Percentiles rank a stretch among this genome's conserved stretches.
Conservation (phyloP, 2,329 filamentous ascomycete species). For the Fusarium secorum region DNA sequence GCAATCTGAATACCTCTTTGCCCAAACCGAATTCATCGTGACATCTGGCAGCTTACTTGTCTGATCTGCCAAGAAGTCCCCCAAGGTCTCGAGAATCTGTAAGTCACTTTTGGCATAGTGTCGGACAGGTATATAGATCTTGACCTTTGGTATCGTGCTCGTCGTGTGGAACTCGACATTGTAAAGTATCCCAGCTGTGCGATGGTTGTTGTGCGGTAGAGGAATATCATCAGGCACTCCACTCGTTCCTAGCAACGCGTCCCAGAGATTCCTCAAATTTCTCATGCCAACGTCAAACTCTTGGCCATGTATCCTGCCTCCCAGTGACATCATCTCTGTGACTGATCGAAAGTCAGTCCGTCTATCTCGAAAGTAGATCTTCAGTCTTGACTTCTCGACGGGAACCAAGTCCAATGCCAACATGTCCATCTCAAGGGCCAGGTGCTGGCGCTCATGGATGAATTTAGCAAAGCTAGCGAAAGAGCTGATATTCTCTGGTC, state of each 20-base stretch:
- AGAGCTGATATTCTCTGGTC: background rate
- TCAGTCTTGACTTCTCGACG: slow-evolving; percentile 43
- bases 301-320: slow-evolving; percentile 15
- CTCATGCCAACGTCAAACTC: slow-evolving; percentile 15
- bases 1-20: background rate
- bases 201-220: slow-evolving; percentile 33
- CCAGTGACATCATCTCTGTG: slow-evolving; percentile 37
- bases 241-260: slow-evolving; percentile 13
- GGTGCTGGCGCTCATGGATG: background rate
- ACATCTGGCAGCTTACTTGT: background rate
- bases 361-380: slow-evolving; percentile 48
- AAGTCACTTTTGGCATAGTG: slow-evolving; percentile 42
- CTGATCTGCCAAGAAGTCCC: background rate
- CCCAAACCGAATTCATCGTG: rapidly evolving
- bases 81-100: background rate
- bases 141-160: slow-evolving; percentile 34
- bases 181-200: slow-evolving; percentile 48
- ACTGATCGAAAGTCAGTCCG: slow-evolving; percentile 44
- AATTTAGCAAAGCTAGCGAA: slow-evolving; percentile 2
- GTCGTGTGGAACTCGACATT: slow-evolving; percentile 43
- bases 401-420: slow-evolving; percentile 47
- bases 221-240: slow-evolving; percentile 11
- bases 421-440: slow-evolving; percentile 35
- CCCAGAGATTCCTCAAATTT: slow-evolving; percentile 32
- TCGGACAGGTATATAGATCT: slow-evolving; percentile 48